Evolutionary conservation across 2,329 filamentous ascomycete species (phyloP).

Genomic region (Penicillium polonicum): DNA sequence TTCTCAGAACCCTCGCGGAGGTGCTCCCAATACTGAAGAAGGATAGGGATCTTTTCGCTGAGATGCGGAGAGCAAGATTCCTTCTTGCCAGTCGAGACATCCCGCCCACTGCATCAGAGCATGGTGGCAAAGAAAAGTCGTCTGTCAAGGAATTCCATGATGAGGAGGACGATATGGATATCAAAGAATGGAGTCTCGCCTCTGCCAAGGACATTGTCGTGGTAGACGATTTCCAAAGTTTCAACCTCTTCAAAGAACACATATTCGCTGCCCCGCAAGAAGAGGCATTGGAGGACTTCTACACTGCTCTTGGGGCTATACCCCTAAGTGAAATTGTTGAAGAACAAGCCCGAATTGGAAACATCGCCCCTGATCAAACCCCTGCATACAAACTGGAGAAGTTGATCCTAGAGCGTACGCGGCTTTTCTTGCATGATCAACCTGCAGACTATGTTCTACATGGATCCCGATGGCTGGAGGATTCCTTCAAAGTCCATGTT

Average conservation of each 20-base stretch:
- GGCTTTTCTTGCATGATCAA: conserved; percentile 86
- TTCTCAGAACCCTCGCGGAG: conserved; percentile 78
- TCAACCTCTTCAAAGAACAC: conserved; percentile 80
- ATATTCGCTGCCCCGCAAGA: conserved; percentile 88
- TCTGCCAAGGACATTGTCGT: conserved; percentile 71
- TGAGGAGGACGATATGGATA: conserved; percentile 61
- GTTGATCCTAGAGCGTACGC: conserved; percentile 81
- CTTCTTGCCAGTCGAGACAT: conserved; percentile 82
- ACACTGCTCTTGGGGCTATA: conserved; percentile 74
- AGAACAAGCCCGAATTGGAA: conserved; percentile 72
- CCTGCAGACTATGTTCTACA: conserved; percentile 75
- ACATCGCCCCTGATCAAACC: conserved; percentile 64
- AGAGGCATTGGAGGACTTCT: conserved; percentile 80
- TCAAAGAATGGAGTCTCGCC: conserved; percentile 77
- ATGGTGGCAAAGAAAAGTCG: conserved; percentile 16
- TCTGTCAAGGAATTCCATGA: conserved; percentile 47
- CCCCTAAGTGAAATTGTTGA: conserved; percentile 75
- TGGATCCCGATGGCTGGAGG: conserved; percentile 86
- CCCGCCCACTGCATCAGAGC: conserved; percentile 31
- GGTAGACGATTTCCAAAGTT: conserved; percentile 84
- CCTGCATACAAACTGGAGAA: conserved; percentile 69
- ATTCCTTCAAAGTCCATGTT: conserved; percentile 73
- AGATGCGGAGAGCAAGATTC: conserved; percentile 73
- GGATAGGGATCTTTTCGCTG: conserved; percentile 73
- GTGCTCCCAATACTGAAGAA: conserved; percentile 67